Base-by-base conservation (phyloP, 108 stramenopile species). In the Cyclotella cryptica region DNA sequence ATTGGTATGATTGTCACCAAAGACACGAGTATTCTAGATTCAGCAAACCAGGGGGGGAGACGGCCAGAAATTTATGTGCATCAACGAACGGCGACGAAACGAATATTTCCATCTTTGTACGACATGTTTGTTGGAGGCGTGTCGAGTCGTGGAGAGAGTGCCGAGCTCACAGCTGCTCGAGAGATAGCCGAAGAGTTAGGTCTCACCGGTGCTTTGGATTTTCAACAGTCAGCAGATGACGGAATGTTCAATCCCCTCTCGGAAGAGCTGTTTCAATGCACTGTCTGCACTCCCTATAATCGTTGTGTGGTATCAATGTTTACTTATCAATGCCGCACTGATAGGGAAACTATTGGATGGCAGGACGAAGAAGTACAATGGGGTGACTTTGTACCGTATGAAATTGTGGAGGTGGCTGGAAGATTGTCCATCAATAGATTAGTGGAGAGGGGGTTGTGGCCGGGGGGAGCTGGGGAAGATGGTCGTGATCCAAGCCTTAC, bases 81-180 rank as follows among this genome's bases (percentile, higher is more conserved):
- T 70, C 90, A 84, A 44, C 85, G 93, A 18, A 81, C 88, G 1
- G 66, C 66, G n/a, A 80, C 80, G 14, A 94, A 94, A 70, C 85
- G 88, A 15, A 90, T 94, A 44, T 94, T 94, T 71, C 93, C 93
- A 14, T 83, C 83, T 14, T 66, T 94, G 17, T 94, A 92, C 61
- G 93, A 94, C 49, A 94, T 94, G 93, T 94, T 91, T 75, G 89
- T 94, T 0, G 93, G 93, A n/a, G 93, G 93, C 11, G 84, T 94
- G 2, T 86, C 88, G 0, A 43, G 77, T 24, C 73, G 85, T 15
- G 87, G 83, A 11, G 90, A 94, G 80, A 71, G 76, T 41, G 21
- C 89, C n/a, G 43, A 76, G 4, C 19, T 72, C 14, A 92, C 93
- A 29, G 93, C 90, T 0, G 75, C 78, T 28, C 77, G 93, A 49